Conservation (phyloP, 306 rosid genomes). For the Spatholobus suberectus region DNA sequence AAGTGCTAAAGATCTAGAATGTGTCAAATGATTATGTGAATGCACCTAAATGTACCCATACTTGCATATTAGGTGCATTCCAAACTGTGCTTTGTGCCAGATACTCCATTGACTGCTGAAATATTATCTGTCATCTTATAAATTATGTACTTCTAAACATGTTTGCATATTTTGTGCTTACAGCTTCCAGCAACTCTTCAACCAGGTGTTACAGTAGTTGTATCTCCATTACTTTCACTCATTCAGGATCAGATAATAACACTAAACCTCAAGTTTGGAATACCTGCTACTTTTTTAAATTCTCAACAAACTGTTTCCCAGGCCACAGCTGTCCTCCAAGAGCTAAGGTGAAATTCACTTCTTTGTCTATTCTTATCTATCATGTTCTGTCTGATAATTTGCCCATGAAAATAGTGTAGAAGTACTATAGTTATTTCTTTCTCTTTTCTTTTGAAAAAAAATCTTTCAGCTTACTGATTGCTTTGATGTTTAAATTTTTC, state of each 20-base stretch:
- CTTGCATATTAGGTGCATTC: too few relatives aligned
- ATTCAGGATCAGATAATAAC: conserved; percentile 97
- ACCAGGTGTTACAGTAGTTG: conserved; percentile 83
- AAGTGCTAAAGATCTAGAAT: conserved; percentile 29
- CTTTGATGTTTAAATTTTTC: conserved; percentile 5
- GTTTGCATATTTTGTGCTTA: conserved; percentile 39
- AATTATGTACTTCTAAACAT: conserved; percentile 29
- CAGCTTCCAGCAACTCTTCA: conserved; percentile 98
- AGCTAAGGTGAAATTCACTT: conserved; percentile 77
- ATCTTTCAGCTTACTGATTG: not conserved
- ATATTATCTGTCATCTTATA: conserved; percentile 25
- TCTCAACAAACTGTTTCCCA: conserved; percentile 91
- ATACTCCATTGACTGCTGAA: conserved; percentile 17
- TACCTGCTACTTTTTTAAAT: conserved; percentile 92
- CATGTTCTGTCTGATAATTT: conserved; percentile 27
- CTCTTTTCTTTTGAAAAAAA: not conserved
- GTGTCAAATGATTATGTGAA: conserved; percentile 30
- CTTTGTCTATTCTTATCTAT: conserved; percentile 33
- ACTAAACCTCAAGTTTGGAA: conserved; percentile 84
- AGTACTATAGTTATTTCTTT: not conserved
- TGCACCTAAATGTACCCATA: too few relatives aligned
- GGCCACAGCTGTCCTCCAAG: conserved; percentile 85
- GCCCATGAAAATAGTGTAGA: conserved; percentile 4
- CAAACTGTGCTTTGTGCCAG: conserved; percentile 8
- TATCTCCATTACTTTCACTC: conserved; percentile 95